Evolutionary conservation across 345 rosid species (phyloP), one percentile per base, ranked within the genome.

Genomic region (Boechera stricta): DNA sequence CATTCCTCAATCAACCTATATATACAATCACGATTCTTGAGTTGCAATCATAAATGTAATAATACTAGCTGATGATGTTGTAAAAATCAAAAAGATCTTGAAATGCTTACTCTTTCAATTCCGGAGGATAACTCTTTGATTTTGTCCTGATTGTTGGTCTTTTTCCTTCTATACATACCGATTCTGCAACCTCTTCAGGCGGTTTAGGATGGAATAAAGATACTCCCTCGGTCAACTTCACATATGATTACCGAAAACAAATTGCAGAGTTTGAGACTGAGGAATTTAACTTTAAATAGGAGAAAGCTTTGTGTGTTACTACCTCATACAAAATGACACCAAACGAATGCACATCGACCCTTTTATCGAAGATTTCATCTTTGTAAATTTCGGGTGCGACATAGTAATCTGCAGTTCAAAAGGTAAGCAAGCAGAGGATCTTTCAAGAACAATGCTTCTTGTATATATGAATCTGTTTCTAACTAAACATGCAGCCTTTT

Each of bases 301-400:
- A 3, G 0, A 8, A 73, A 51, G 64, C 32, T 73, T 33, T 73
- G 16, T 73, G 16, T 51, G 77, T 66, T 66, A 15, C 10, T 85
- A 95, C 99, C 99, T 95, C 99, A 11, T 88, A 95, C 33, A 92
- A 76, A 51, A 95, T 86, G 78, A 92, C 77, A 75, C 97, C 94
- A 5, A 88, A 95, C 16, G 97, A 95, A 81, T 87, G 89, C n/a
- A 86, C 77, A 81, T 95, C 99, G 26, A 86, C 93, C 39, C 89
- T 87, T 82, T 89, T 85, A 68, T 92, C 98, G 67, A 92, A 88
- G 52, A 81, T 66, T 48, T 80, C 84, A 44, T 86, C 86, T 65
- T 83, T 83, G 83, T 80, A 91, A 41, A 95, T 36, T 81, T 92
- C 99, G 13, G 99, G 99, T 69, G 99, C 98, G 72, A 77, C 55